Evolutionary conservation across 1,284 basidiomycete species (phyloP), one percentile per base, ranked within the genome.

Genomic region (Boletellus deceptivus): DNA sequence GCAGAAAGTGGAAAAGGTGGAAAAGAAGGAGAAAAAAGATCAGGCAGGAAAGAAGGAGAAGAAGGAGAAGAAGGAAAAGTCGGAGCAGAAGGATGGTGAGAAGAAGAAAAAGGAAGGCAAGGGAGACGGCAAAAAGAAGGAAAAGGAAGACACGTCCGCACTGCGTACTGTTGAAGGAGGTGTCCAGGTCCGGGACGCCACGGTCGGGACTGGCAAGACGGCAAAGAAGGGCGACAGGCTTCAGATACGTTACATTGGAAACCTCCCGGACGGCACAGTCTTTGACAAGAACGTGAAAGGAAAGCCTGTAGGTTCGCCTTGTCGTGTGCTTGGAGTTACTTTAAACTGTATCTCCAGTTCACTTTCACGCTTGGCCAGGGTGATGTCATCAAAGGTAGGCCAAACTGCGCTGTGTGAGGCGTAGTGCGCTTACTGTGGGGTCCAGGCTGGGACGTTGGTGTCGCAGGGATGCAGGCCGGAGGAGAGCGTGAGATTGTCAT

Each of bases 221-320:
- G 93, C 91, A 33, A 97, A 96, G 77, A 80, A 84, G 50, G 95
- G 95, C 40, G 84, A 89, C 73, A 84, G 77, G 51, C 79, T 98
- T 49, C 77, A 77, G 55, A 93, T 98, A 89, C 80, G 93, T 48
- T 95, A 95, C 70, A 83, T 94, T 59, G 95, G 93, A 60, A 95
- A 93, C 74, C 80, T 98, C 42, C 72, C 74, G 57, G 86, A 88
- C 67, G 93, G 93, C 59, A 92, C 89, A 68, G 70, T 89, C 40
- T 98, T 98, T 62, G 95, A 98, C 73, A 77, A 83, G 65, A 97
- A 97, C 73, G 86, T 81, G 55, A 87, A 84, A 67, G 95, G 95
- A 60, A 87, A 85, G 67, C 91, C 93, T 9, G 89, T 91, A 65
- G 50, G 83, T 74, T 14, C 17, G 38, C 24, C 38, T 38, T 40